These are phyloP conservation scores for Groenewaldozyma salmanticensis DNA, from an alignment of 805 yeast species.

Conservation along the genomic window DNA sequence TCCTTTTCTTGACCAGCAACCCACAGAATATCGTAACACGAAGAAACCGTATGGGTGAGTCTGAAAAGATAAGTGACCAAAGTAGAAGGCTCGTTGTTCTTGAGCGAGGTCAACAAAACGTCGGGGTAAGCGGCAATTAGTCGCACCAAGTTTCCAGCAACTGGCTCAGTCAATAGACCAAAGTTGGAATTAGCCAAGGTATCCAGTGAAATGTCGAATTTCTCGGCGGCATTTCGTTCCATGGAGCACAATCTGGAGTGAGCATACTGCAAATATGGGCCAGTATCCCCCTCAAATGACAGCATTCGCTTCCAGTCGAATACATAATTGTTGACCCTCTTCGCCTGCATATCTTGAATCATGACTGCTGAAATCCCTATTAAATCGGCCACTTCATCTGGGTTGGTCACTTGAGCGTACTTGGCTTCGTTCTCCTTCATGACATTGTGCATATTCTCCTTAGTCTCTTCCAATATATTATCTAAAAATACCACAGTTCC, in stretches of 20 bases:
- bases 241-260: constrained; percentile 94
- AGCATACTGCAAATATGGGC: constrained; percentile 97
- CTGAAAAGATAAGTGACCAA: constrained; percentile 88
- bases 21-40: constrained; percentile 94
- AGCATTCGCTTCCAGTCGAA: constrained; percentile 98
- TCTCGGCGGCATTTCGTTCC: constrained; percentile 59
- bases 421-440: constrained; percentile 88
- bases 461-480: constrained; percentile 84
- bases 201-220: constrained; percentile 14
- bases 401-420: constrained; percentile 86
- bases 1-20: constrained; percentile 91
- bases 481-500: constrained; percentile 99
- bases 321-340: constrained; percentile 90
- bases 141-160: constrained; percentile 64
- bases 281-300: constrained; percentile 98
- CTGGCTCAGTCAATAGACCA: constrained; percentile 56
- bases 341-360: constrained; percentile 98
- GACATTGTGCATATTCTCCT: constrained; percentile 89
- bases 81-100: constrained; percentile 86
- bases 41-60: constrained; percentile 86
- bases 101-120: constrained; percentile 67
- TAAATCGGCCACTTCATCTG: constrained; percentile 89
- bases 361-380: constrained; percentile 96
- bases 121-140: constrained; percentile 87
- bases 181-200: constrained; percentile 37